phyloP scores from a whole-genome alignment of 2,329 filamentous ascomycete genomes.

The Aureobasidium sp. region DNA sequence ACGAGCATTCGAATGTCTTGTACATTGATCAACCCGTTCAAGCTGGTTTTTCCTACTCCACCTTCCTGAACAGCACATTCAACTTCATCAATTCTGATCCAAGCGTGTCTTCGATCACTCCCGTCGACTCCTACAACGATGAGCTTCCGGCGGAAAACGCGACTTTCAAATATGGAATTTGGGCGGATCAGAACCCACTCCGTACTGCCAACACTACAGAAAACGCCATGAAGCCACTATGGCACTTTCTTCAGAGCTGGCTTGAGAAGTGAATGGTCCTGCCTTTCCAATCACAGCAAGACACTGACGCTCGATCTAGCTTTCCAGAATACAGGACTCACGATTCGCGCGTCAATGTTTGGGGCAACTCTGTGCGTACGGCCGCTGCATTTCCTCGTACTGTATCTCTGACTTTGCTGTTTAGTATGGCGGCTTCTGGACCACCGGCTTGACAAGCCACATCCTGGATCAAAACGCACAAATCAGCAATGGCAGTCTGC shows the following conservation, averaged over 20 bases:
- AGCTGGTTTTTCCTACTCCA: slow-evolving; percentile 35
- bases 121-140: slow-evolving; percentile 15
- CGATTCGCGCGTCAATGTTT: background rate
- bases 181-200: slow-evolving; percentile 15
- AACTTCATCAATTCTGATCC: slow-evolving; percentile 33
- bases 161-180: slow-evolving; percentile 20
- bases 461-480: slow-evolving; percentile 52
- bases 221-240: slow-evolving; percentile 42
- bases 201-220: slow-evolving; percentile 30
- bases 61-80: slow-evolving; percentile 50
- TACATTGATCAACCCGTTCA: slow-evolving; percentile 33
- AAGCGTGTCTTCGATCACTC: slow-evolving; percentile 21
- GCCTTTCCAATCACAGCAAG: no score
- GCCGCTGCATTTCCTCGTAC: background rate
- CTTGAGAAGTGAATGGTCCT: slow-evolving; percentile 12
- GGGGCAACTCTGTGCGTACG: background rate
- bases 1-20: slow-evolving; percentile 32
- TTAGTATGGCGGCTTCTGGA: slow-evolving; percentile 48
- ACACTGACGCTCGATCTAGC: background rate
- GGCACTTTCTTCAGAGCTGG: slow-evolving; percentile 47
- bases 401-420: slow-evolving; percentile 14
- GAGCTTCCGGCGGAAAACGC: slow-evolving; percentile 17
- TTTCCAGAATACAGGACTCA: background rate
- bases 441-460: slow-evolving; percentile 48
- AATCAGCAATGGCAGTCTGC: slow-evolving; percentile 35